A percentile compares a stretch with the other conserved stretches of the same genome.
Conservation (phyloP, 2,329 filamentous ascomycete species). For the Emydomyces testavorans region DNA sequence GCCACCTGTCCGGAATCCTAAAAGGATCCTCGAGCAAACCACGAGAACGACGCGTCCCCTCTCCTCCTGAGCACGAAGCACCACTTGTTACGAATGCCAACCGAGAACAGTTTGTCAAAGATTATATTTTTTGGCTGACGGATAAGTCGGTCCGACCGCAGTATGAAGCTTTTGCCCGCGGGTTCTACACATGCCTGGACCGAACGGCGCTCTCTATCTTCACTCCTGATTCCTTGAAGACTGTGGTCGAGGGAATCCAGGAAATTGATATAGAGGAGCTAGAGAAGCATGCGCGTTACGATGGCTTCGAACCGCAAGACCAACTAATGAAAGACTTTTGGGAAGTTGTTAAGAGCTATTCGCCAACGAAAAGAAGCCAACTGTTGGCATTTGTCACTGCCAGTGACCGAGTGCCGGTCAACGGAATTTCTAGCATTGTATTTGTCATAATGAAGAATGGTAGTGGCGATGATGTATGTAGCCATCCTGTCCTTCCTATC, state of each 20-base stretch:
- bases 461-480: slow-evolving; percentile 43
- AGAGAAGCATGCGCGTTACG: slow-evolving; percentile 60
- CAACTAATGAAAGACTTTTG: slow-evolving; percentile 70
- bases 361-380: slow-evolving; percentile 56
- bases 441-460: slow-evolving; percentile 76
- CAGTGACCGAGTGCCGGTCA: slow-evolving; percentile 78
- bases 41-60: slow-evolving; percentile 22
- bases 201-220: slow-evolving; percentile 61
- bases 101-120: slow-evolving; percentile 62
- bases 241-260: slow-evolving; percentile 70
- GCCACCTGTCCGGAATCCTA: slow-evolving; percentile 16
- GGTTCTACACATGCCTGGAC: slow-evolving; percentile 66
- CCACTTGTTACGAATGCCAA: slow-evolving; percentile 71
- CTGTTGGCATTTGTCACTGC: slow-evolving; percentile 92
- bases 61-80: slow-evolving; percentile 40
- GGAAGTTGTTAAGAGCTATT: slow-evolving; percentile 58
- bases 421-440: slow-evolving; percentile 67
- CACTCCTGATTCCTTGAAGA: slow-evolving; percentile 57
- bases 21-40: slow-evolving; percentile 22
- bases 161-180: slow-evolving; percentile 65
- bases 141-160: slow-evolving; percentile 66
- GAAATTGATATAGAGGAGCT: slow-evolving; percentile 68
- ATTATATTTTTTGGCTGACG: slow-evolving; percentile 77
- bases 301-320: slow-evolving; percentile 59
- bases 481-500: not conserved